Conservation (phyloP, 768 basidiomycete genomes). For the Panaeolus cyanescens region DNA sequence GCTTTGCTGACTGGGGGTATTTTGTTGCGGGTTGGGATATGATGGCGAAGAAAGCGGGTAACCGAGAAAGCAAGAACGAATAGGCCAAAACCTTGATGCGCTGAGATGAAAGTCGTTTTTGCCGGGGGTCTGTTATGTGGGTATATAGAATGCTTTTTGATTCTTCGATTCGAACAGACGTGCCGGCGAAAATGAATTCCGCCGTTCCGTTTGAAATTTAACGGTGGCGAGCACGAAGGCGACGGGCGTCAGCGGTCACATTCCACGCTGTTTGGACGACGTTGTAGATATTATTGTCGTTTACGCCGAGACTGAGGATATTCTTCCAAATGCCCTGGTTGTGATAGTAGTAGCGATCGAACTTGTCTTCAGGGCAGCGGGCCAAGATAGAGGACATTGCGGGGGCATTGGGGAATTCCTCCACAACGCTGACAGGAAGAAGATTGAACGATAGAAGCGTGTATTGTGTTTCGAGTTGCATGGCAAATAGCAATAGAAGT, state of each 20-base stretch:
- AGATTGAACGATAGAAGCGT: conserved; percentile 50
- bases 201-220: not conserved
- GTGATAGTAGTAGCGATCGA: conserved; percentile 34
- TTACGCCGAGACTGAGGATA: conserved; percentile 53
- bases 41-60: not conserved
- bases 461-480: conserved; percentile 50
- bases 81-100: not conserved
- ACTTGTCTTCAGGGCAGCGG: conserved; percentile 35
- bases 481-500: conserved; percentile 58
- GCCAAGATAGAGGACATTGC: conserved; percentile 58
- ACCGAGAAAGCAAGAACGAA: not conserved
- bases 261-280: conserved; percentile 69
- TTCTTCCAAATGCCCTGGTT: conserved; percentile 74
- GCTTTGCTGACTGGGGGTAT: conserved; percentile 1
- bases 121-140: not conserved
- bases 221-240: conserved; percentile 27
- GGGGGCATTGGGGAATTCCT: conserved; percentile 63
- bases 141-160: not conserved
- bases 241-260: conserved; percentile 67
- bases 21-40: not conserved
- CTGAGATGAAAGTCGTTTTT: not conserved
- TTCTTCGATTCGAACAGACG: not conserved
- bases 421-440: conserved; percentile 54
- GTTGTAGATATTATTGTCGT: conserved; percentile 44
- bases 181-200: not conserved